Percentiles rank a stretch among this genome's conserved stretches.
Conservation (phyloP, 2,329 filamentous ascomycete genomes). For the Nemania sp. region DNA sequence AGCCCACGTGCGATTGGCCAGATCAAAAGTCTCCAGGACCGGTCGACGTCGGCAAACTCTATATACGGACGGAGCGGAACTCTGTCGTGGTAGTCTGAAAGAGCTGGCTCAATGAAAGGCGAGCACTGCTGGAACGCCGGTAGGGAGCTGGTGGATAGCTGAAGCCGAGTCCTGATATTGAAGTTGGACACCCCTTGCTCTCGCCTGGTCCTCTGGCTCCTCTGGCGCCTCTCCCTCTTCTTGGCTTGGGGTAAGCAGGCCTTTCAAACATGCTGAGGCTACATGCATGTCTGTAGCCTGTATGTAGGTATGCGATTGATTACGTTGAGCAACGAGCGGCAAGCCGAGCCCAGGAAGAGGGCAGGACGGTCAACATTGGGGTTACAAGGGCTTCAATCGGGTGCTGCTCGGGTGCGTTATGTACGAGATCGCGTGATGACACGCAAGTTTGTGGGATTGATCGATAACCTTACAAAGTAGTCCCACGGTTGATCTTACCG, state of each 20-base stretch:
- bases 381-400: constrained; percentile 28
- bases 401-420: constrained; percentile 33
- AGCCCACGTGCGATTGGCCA: constrained; percentile 21
- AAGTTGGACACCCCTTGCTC: no score
- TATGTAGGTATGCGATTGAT: constrained; percentile 15
- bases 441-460: constrained; percentile 18
- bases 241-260: constrained; percentile 13
- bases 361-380: background rate
- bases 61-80: constrained; percentile 20
- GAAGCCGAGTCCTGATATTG: constrained; percentile 2
- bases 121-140: background rate
- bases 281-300: constrained; percentile 21
- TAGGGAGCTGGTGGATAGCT: background rate
- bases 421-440: constrained; percentile 37
- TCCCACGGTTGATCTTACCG: constrained; percentile 20
- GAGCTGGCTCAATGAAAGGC: background rate
- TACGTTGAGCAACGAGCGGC: constrained; percentile 13
- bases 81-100: constrained; percentile 10
- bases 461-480: constrained; percentile 15
- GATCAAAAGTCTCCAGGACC: background rate
- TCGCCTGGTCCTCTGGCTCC: background rate
- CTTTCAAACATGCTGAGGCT: constrained; percentile 11
- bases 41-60: constrained; percentile 22
- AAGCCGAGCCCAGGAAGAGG: constrained; percentile 23
- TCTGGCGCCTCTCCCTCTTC: background rate